Evolutionary conservation across 1,284 basidiomycete species (phyloP), one percentile per base, ranked within the genome.

Genomic region (Ustilago trichophora): DNA sequence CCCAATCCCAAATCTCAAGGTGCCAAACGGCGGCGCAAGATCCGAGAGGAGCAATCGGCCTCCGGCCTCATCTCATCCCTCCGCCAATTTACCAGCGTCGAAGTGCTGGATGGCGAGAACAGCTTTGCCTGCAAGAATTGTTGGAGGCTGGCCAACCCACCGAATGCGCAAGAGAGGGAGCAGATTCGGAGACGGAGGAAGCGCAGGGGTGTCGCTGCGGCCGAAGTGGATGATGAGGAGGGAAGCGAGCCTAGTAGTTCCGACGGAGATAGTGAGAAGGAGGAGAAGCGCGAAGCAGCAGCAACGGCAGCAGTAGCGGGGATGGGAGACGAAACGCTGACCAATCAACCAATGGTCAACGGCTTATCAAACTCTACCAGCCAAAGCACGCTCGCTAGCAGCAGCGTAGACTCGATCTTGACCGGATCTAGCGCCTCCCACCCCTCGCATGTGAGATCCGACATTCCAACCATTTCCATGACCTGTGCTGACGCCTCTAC

Each of bases 121-220:
- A 90, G 89, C 83, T 94, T 96, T 62, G 91, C 92, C 0, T 97
- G 93, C 81, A 86, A 90, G 72, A 86, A 90, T 53, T 97, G 93
- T 83, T 97, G 93, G 93, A 91, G 92, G 83, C 87, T 90, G 40
- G 87, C 86, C 36, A 87, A 91, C 73, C 89, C 89, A 15, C 71
- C 67, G 6, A 59, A 60, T 12, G 60, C 62, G 7, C 63, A 59
- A 32, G 73, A 75, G 33, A 36, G 64, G 15, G 65, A 71, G 42
- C 53, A 75, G 80, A 84, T 63, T 78, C 81, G 71, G 81, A 50
- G 80, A 59, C 25, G 82, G 79, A 9, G 82, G 77, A 13, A 82
- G 74, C 31, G 80, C 76, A 24, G 78, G 60, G 69, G 76, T 34
- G 56, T 52, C 12, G 48, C 48, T 24, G 32, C 48, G 12, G 65